Conservation (phyloP, 2,329 filamentous ascomycete species). For the Aspergillus fumigatus region DNA sequence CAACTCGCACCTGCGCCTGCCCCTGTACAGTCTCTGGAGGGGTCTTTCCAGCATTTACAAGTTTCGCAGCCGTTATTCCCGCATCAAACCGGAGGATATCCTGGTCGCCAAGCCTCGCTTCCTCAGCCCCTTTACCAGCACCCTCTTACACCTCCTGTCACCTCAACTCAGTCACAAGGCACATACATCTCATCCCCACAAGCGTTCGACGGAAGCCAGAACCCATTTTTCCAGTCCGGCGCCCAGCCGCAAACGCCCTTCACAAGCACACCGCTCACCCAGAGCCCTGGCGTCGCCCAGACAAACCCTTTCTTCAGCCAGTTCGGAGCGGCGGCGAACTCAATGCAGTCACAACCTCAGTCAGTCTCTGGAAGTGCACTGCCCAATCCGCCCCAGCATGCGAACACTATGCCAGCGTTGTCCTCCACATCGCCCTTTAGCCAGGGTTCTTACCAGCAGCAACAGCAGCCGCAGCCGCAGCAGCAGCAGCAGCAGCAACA, state of each 20-base stretch:
- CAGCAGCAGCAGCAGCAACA: constrained; percentile 26
- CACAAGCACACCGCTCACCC: constrained; percentile 20
- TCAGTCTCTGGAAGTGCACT: constrained; percentile 12
- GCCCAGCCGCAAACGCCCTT: constrained; percentile 23
- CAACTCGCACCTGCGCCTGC: constrained; percentile 37
- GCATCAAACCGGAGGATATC: constrained; percentile 65
- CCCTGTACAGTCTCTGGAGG: constrained; percentile 48
- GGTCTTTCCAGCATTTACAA: constrained; percentile 72
- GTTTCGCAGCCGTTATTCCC: constrained; percentile 69
- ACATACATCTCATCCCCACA: constrained; percentile 33
- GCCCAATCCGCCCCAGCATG: constrained; percentile 28
- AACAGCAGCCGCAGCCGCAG: no score
- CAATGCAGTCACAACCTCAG: constrained; percentile 18
- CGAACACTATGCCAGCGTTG: constrained; percentile 37
- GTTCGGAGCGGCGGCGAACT: constrained; percentile 17
- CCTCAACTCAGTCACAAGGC: constrained; percentile 31
- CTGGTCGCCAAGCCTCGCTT: constrained; percentile 37
- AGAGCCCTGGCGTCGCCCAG: constrained; percentile 21
- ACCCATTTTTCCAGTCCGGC: constrained; percentile 42
- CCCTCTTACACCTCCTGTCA: constrained; percentile 41
- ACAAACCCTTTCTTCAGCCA: constrained; percentile 35
- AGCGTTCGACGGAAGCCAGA: constrained; percentile 31
- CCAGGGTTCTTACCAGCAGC: constrained; percentile 24
- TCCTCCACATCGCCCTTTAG: constrained; percentile 30
- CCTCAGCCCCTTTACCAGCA: constrained; percentile 39